Evolutionary conservation across 208 protist genomes (phyloP).

Genomic region (Crithidia acanthocephali): DNA sequence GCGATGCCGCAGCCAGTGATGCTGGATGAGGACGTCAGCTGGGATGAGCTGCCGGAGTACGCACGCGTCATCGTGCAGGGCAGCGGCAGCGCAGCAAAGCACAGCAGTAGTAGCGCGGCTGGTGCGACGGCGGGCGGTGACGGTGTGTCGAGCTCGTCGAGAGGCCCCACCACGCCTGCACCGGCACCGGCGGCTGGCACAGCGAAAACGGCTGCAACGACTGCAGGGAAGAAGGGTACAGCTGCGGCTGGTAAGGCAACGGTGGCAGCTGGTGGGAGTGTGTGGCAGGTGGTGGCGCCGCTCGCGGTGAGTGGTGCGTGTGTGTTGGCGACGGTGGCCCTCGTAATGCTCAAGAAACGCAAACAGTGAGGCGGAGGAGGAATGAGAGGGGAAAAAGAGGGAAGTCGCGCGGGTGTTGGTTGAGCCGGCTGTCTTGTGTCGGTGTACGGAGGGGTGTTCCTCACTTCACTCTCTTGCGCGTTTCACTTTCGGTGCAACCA

Average conservation of each 20-base stretch:
- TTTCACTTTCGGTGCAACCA: too few species aligned
- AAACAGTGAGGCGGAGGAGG: background rate
- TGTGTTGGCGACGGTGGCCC: conserved; percentile 30
- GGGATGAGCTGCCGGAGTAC: conserved; percentile 77
- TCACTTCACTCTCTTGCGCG: background rate
- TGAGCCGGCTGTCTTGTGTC: too few species aligned
- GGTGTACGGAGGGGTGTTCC: background rate
- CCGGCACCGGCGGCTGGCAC: background rate
- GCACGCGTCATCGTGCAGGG: conserved; percentile 46
- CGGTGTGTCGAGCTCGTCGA: background rate
- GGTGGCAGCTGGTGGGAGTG: conserved; percentile 9
- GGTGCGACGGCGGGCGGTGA: background rate
- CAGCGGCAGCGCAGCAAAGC: background rate
- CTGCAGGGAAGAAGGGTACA: background rate
- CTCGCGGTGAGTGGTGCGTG: conserved; percentile 34
- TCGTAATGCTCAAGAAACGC: conserved; percentile 34
- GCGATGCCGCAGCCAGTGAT: conserved; percentile 77
- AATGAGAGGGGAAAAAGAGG: background rate
- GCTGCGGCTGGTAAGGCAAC: background rate
- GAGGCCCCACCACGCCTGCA: background rate
- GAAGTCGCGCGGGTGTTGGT: too few species aligned
- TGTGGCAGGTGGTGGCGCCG: conserved; percentile 36
- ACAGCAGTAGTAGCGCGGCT: background rate
- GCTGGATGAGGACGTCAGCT: conserved; percentile 74
- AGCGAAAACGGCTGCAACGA: background rate